phyloP scores from a whole-genome alignment of 2,329 filamentous ascomycete genomes.

The Arthroderma sp. region DNA sequence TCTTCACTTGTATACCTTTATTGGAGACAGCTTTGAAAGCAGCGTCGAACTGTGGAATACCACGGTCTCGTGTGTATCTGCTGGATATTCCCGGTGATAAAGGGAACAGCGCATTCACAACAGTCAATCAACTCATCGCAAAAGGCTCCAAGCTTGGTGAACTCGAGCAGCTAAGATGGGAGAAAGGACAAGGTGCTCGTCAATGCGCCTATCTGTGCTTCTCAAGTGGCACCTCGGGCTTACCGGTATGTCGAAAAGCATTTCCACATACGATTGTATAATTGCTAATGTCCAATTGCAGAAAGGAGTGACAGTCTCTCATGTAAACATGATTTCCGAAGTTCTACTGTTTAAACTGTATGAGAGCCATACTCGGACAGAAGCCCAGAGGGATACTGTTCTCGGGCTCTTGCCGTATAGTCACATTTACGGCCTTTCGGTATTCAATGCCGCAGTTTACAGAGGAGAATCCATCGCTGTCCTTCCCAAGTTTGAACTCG shows the following conservation, averaged over 20 bases:
- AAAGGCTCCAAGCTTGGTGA: constrained; percentile 43
- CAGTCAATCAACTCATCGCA: constrained; percentile 48
- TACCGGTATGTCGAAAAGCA: constrained; percentile 40
- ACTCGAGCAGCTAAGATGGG: constrained; percentile 47
- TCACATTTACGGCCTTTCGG: constrained; percentile 61
- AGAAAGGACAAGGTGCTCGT: constrained; percentile 49
- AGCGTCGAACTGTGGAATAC: constrained; percentile 46
- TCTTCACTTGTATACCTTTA: constrained; percentile 54
- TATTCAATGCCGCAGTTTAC: constrained; percentile 48
- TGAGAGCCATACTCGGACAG: constrained; percentile 33
- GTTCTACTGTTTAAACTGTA: constrained; percentile 45
- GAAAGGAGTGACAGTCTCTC: constrained; percentile 67
- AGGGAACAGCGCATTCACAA: constrained; percentile 42
- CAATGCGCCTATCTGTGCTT: constrained; percentile 60
- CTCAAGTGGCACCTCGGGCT: constrained; percentile 58
- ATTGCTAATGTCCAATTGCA: constrained; percentile 17
- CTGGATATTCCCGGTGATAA: constrained; percentile 46
- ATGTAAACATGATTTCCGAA: constrained; percentile 59
- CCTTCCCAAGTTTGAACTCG: constrained; percentile 58
- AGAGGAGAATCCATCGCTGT: constrained; percentile 58
- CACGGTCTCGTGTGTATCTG: constrained; percentile 48
- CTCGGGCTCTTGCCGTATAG: constrained; percentile 58
- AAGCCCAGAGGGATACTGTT: constrained; percentile 35
- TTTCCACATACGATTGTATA: not conserved
- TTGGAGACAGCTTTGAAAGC: constrained; percentile 48